phyloP scores from a whole-genome alignment of 306 rosid genomes.

The Hylodesmum podocarpum region DNA sequence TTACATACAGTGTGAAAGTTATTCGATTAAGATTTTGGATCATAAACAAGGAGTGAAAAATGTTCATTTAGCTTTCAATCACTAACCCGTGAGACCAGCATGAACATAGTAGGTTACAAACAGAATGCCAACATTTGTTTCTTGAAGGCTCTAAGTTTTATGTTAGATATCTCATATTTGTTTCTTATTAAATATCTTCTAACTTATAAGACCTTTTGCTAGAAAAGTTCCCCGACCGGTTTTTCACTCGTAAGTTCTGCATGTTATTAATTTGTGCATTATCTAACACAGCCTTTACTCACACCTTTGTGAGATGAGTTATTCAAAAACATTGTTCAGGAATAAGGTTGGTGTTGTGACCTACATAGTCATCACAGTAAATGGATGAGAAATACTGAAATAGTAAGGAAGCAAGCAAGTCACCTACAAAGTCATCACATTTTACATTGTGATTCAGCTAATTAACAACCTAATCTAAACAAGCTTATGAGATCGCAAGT shows the following conservation, averaged over 20 bases:
- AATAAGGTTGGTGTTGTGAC: slow-evolving; percentile 51
- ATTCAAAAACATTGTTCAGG: slow-evolving; percentile 34
- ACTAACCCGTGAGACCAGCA: not conserved
- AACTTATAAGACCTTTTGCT: not conserved
- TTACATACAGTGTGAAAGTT: not conserved
- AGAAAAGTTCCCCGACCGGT: not conserved
- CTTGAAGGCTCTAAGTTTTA: not conserved
- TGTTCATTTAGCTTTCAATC: not conserved
- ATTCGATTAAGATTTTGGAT: not conserved
- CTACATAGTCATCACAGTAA: slow-evolving; percentile 62
- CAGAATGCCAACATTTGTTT: not conserved
- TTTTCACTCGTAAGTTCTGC: slow-evolving; percentile 1
- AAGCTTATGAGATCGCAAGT: slow-evolving; percentile 27
- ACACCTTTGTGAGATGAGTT: slow-evolving; percentile 17
- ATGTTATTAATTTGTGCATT: not conserved
- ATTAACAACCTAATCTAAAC: slow-evolving; percentile 21
- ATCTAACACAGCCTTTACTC: slow-evolving; percentile 5
- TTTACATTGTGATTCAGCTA: slow-evolving; percentile 26
- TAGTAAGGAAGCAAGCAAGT: slow-evolving; percentile 25
- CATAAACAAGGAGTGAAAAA: not conserved
- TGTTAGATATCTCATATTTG: not conserved
- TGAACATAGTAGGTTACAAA: slow-evolving; percentile 2
- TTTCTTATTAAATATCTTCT: not conserved
- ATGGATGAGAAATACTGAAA: slow-evolving; percentile 42
- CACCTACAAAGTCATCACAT: slow-evolving; percentile 35